Conservation (phyloP, 352 stramenopile genomes). For the Phytopythium boreale region DNA sequence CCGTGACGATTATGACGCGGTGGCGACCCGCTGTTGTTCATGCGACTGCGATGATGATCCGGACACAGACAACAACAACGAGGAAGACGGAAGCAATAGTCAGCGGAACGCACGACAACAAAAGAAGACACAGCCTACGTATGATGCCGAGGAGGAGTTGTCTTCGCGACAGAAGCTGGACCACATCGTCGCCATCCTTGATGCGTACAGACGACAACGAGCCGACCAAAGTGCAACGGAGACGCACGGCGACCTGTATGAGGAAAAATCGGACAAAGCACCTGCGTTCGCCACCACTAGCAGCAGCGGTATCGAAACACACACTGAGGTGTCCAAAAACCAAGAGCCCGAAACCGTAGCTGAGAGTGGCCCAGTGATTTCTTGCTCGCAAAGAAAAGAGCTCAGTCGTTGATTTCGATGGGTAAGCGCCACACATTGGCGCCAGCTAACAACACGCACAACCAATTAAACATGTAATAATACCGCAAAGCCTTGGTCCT, state of each 20-base stretch:
- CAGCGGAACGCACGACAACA: neutral
- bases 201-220: neutral
- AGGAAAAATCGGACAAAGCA: neutral
- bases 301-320: neutral
- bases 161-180: neutral
- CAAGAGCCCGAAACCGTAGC: neutral
- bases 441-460: neutral
- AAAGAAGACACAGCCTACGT: neutral
- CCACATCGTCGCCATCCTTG: neutral
- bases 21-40: neutral
- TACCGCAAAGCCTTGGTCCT: neutral
- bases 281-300: neutral
- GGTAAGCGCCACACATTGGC: neutral
- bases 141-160: neutral
- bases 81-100: neutral
- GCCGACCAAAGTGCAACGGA: neutral
- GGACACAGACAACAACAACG: neutral
- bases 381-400: neutral
- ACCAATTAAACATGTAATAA: slow-evolving; percentile 2
- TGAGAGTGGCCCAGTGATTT: neutral
- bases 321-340: neutral
- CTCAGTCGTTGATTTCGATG: neutral
- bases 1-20: neutral
- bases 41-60: neutral
- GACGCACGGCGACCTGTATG: neutral